A percentile compares a stretch with the other conserved stretches of the same genome.
These are phyloP conservation scores for Periglandula ipomoeae DNA, from an alignment of 2,329 filamentous ascomycete genomes.

Conservation along the genomic window DNA sequence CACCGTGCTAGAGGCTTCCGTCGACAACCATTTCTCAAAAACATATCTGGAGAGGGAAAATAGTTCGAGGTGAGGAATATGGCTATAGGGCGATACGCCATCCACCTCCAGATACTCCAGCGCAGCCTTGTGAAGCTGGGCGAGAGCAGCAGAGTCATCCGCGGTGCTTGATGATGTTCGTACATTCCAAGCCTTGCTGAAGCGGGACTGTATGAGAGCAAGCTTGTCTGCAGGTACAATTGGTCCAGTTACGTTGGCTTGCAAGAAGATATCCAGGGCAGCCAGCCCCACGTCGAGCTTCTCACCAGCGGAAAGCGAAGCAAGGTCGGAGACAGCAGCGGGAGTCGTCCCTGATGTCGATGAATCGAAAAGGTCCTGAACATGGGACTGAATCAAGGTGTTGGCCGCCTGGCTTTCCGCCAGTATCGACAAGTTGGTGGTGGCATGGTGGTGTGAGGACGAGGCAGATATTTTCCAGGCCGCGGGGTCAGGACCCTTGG, in stretches of 20 bases:
- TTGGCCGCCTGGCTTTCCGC: slow-evolving; percentile 6
- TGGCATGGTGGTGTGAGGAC: slow-evolving; percentile 8
- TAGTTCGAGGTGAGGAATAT: slow-evolving; percentile 76
- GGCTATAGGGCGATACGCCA: slow-evolving; percentile 75
- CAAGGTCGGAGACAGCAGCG: slow-evolving; percentile 2
- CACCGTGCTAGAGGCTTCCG: slow-evolving; percentile 16
- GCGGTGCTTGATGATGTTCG: neutral
- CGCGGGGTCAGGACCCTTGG: slow-evolving; percentile 1
- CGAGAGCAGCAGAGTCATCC: slow-evolving; percentile 17
- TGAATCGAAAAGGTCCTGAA: slow-evolving; percentile 2
- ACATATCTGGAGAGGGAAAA: slow-evolving; percentile 61
- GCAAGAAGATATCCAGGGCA: slow-evolving; percentile 65
- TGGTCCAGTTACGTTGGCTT: slow-evolving; percentile 81
- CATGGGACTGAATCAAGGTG: slow-evolving; percentile 7
- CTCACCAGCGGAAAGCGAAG: slow-evolving; percentile 7
- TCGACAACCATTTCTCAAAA: slow-evolving; percentile 23
- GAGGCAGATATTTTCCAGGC: slow-evolving; percentile 3
- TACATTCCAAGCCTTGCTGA: slow-evolving; percentile 30
- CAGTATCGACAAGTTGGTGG: slow-evolving; percentile 9
- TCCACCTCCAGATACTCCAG: slow-evolving; percentile 67
- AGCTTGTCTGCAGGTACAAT: slow-evolving; percentile 40
- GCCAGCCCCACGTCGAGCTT: slow-evolving; percentile 23
- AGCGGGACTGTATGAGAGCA: slow-evolving; percentile 23
- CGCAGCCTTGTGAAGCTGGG: slow-evolving; percentile 44
- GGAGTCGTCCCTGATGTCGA: neutral